Evolutionary conservation across 2,329 filamentous ascomycete genomes (phyloP), one percentile per base, ranked within the genome.

Genomic region (Madurella fahalii): DNA sequence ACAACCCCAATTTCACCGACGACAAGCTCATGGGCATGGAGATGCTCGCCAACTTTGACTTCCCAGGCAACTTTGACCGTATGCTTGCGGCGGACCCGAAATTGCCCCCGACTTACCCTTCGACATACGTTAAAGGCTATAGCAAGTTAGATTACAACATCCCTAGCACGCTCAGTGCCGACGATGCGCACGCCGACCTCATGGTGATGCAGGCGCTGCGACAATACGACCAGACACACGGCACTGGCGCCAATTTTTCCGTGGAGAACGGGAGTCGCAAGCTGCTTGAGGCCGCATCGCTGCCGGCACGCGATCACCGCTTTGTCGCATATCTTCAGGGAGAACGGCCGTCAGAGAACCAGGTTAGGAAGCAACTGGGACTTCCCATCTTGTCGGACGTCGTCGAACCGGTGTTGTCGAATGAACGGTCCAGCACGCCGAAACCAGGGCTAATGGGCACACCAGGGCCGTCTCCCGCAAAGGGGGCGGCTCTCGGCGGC

Each of bases 11-110:
- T 63, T 81, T 81, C 57, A 64, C 78, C 37, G 81, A 84, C 58
- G 79, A 82, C 64, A 80, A 77, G 63, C 71, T 82, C 40, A 71
- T 83, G 12, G 83, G 83, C 13, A 74, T 85, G 30, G 83, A 86
- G 64, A 80, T 77, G 18, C 73, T 86, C 43, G 73, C 77, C 55
- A 84, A 81, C 61, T 80, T 84, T 58, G 80, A 83, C 63, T 72
- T 82, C 30, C 79, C 80, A 0, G 73, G 76, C 45, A 85, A 83
- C 63, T 73, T 86, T 42, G 79, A 83, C 58, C 75, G 81, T 56
- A 73, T 83, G 60, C 72, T 78, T 43, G 73, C 73, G 3, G 75
- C 77, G 32, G 81, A 83, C 64, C 79, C 81, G 48, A 83, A 80
- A 69, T 76, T 84, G 66, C 81, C 81, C 9, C 78, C 80, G 0